Percentiles rank a stretch among this genome's conserved stretches.
These are phyloP conservation scores for Talaromyces atroroseus DNA, from an alignment of 2,329 filamentous ascomycete species.

Conservation along the genomic window DNA sequence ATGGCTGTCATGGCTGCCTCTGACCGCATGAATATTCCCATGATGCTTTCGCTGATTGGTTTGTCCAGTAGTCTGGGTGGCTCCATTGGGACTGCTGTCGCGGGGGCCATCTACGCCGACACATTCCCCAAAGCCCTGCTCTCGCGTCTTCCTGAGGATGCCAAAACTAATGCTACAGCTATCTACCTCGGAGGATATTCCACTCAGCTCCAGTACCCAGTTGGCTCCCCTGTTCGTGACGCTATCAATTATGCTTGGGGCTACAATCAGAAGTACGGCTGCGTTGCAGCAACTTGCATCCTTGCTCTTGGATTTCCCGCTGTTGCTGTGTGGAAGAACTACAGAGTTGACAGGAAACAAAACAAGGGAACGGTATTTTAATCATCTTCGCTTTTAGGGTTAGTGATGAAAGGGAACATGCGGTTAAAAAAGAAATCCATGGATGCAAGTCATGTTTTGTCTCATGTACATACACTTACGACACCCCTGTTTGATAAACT, in stretches of 20 bases:
- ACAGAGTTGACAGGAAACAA: constrained; percentile 34
- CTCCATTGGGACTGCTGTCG: constrained; percentile 29
- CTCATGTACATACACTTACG: background rate
- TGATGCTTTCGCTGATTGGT: constrained; percentile 34
- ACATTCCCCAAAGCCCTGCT: constrained; percentile 47
- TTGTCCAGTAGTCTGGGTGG: constrained; percentile 32
- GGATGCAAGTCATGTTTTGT: background rate
- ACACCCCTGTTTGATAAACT: background rate
- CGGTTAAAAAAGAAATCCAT: background rate
- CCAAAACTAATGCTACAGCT: constrained; percentile 15
- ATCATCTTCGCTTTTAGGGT: background rate
- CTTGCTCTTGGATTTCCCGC: constrained; percentile 29
- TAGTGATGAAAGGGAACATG: background rate
- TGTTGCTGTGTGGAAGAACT: constrained; percentile 36
- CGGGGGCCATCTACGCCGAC: constrained; percentile 51
- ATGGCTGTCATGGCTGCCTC: constrained; percentile 55
- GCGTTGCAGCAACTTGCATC: constrained; percentile 31
- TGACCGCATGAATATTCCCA: constrained; percentile 50
- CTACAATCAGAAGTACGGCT: constrained; percentile 30
- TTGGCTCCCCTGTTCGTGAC: constrained; percentile 25
- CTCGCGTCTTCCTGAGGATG: constrained; percentile 39
- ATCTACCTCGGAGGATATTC: constrained; percentile 26
- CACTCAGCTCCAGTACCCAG: constrained; percentile 25
- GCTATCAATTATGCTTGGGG: constrained; percentile 37
- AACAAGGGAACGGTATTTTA: constrained; percentile 32